Evolutionary conservation across 176 grass and related monocot genomes (phyloP).

Genomic region (Alopecurus myosuroides): DNA sequence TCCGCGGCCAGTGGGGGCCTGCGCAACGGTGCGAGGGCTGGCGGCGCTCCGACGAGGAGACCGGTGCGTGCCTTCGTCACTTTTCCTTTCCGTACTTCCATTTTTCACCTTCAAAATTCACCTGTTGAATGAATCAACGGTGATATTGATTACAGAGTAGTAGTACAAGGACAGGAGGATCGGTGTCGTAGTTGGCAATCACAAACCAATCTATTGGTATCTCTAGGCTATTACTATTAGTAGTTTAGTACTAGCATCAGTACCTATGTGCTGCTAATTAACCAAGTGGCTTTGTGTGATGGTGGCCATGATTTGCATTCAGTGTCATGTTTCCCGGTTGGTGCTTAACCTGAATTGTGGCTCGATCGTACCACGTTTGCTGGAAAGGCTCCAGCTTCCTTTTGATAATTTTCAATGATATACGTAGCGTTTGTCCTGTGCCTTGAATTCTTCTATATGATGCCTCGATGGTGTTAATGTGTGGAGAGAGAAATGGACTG

Average conservation of each 20-base stretch:
- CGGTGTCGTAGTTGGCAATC: not conserved
- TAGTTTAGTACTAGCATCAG: not conserved
- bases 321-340: conserved; percentile 3
- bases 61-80: conserved; percentile 35
- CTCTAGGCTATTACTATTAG: not conserved
- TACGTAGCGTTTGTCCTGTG: conserved; percentile 11
- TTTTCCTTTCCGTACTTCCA: not conserved
- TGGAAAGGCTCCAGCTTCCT: conserved; percentile 13
- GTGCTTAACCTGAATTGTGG: conserved; percentile 20
- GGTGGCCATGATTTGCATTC: conserved; percentile 8
- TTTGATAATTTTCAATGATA: conserved; percentile 13
- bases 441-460: not conserved
- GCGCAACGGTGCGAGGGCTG: conserved; percentile 73
- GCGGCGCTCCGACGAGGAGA: conserved; percentile 44
- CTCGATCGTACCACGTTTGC: conserved; percentile 15
- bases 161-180: not conserved
- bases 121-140: not conserved
- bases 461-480: not conserved
- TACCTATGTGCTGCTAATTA: conserved; percentile 1
- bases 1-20: conserved; percentile 82
- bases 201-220: not conserved
- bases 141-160: not conserved
- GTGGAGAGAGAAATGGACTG: not conserved
- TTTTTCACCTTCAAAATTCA: not conserved
- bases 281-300: not conserved